Base-by-base conservation (phyloP, 768 basidiomycete genomes). In the Russula brevipes region DNA sequence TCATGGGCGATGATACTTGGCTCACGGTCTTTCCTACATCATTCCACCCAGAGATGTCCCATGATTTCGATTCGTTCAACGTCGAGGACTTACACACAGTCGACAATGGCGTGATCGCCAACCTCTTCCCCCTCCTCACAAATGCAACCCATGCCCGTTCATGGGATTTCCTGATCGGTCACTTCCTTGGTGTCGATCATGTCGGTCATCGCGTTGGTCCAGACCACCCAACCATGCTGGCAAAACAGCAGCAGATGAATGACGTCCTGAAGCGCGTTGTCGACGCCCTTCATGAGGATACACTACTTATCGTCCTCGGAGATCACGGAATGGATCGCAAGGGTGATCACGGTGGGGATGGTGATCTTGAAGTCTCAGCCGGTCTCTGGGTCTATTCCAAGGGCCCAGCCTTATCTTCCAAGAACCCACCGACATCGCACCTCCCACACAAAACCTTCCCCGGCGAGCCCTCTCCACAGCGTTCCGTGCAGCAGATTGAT, bases 1-100 rank as follows among this genome's bases (percentile, higher is more conserved):
- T 98, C 72, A 92, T 92, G 86, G 96, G 97, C 0, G 96, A 98
- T 70, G 94, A 98, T 73, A 99, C 97, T 0, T 99, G 97, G 97
- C 83, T 89, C 74, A 82, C 86, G 1, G 82, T 95, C 12, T 99
- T 94, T 71, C 92, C 95, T 0, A 76, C 82, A 57, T 76, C 84
- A 5, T 94, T 98, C 68, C 78, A 81, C 35, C 73, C 77, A 14
- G 86, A 90, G 69, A 85, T 89, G 79, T 80, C 88, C 1, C 88
- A 85, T 70, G 88, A 95, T 0, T 98, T 85, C 72, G 95, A 97
- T 74, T 97, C 94, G 0, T 98, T 99, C 81, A 94, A 98, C 73
- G 97, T 99, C 63, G 97, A 98, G 73, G 97, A 98, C 72, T 80
- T 99, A 3, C 94, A 99, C 70, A 88, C 92, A 0, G 97, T 98